Conservation (phyloP, 2,329 filamentous ascomycete genomes). For the Ustilaginoidea virens region DNA sequence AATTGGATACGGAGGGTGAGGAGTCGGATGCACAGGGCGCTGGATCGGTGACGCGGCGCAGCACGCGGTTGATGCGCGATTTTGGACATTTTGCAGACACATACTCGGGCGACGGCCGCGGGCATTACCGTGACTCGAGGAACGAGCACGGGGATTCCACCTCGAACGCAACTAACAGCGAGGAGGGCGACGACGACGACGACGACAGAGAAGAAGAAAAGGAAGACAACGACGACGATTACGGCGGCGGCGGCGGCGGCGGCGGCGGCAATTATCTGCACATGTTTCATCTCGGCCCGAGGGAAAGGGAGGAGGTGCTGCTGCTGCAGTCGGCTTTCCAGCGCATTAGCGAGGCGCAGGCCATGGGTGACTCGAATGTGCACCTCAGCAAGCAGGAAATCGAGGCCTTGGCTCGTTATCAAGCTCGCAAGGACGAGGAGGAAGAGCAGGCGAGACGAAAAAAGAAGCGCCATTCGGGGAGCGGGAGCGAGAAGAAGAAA, state of each 20-base stretch:
- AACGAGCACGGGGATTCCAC: constrained; percentile 20
- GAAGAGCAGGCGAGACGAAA: constrained; percentile 51
- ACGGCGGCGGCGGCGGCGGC: constrained; percentile 11
- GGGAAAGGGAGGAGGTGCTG: constrained; percentile 57
- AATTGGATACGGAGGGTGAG: constrained; percentile 47
- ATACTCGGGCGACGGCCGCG: constrained; percentile 35
- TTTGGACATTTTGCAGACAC: constrained; percentile 44
- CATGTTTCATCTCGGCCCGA: constrained; percentile 39
- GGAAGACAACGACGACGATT: constrained; percentile 24
- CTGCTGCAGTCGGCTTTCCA: constrained; percentile 65
- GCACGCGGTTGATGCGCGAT: constrained; percentile 41
- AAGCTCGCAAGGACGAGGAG: constrained; percentile 41
- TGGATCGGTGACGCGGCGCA: constrained; percentile 29
- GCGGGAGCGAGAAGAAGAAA: constrained; percentile 20
- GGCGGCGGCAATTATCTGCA: constrained; percentile 25
- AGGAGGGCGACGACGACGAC: constrained; percentile 20
- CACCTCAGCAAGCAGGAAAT: constrained; percentile 68
- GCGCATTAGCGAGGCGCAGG: constrained; percentile 64
- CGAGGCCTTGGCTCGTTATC: constrained; percentile 57
- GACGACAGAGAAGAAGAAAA: constrained; percentile 28
- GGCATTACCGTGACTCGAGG: constrained; percentile 14
- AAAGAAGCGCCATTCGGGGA: constrained; percentile 34
- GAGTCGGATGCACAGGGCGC: constrained; percentile 39
- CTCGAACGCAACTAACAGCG: constrained; percentile 10
- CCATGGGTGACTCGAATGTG: constrained; percentile 62